Conservation (phyloP, 371 early-diverging fungal species). For the Zychaea mexicana region DNA sequence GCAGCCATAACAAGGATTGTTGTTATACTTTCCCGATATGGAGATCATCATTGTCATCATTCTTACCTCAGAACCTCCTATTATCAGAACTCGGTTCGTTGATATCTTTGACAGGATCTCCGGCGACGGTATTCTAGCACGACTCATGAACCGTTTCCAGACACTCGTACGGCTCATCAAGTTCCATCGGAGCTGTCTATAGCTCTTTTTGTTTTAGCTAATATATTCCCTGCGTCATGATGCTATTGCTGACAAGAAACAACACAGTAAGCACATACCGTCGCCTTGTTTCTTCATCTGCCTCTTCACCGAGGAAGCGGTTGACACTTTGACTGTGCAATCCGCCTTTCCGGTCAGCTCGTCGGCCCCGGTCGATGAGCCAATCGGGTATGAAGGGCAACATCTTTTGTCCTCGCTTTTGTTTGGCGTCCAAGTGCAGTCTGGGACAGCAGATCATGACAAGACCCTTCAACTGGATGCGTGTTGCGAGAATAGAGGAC, state of each 20-base stretch:
- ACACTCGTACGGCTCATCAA: constrained; percentile 52
- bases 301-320: constrained; percentile 51
- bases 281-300: constrained; percentile 39
- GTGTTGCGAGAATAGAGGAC: constrained; percentile 52
- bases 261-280: constrained; percentile 9
- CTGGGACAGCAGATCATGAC: constrained; percentile 65
- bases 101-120: constrained; percentile 44
- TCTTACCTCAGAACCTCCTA: constrained; percentile 58
- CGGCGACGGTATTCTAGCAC: constrained; percentile 45
- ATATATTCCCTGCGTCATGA: too few relatives aligned
- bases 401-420: constrained; percentile 32
- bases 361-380: constrained; percentile 54
- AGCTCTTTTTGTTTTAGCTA: neutral
- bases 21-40: too few relatives aligned
- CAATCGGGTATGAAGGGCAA: constrained; percentile 55
- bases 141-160: constrained; percentile 50
- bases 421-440: constrained; percentile 45
- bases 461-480: constrained; percentile 43
- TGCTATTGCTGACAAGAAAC: neutral
- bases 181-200: constrained; percentile 69
- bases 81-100: constrained; percentile 52
- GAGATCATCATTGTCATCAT: neutral
- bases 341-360: constrained; percentile 67
- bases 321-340: constrained; percentile 59
- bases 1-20: too few relatives aligned